phyloP scores from a whole-genome alignment of 345 rosid genomes.

The Populus davidiana region DNA sequence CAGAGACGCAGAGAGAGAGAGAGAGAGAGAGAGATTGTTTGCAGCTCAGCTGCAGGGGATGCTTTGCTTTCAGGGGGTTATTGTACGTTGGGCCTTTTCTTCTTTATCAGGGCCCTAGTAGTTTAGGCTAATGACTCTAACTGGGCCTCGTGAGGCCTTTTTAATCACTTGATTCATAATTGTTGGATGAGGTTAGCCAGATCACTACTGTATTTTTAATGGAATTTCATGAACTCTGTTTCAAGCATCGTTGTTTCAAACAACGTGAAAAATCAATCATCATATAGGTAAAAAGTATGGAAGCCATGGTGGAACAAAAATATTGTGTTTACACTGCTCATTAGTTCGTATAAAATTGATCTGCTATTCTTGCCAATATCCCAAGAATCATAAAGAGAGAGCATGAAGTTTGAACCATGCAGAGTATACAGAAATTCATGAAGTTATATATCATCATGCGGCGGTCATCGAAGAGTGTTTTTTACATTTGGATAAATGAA shows the following conservation, averaged over 20 bases:
- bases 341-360: too few species aligned
- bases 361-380: neutral
- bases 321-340: neutral
- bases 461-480: neutral
- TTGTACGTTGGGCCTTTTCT: neutral
- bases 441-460: neutral
- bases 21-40: too few species aligned
- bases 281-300: neutral
- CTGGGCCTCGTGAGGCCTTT: too few species aligned
- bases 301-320: neutral
- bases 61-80: too few species aligned
- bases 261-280: neutral
- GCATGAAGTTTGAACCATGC: neutral
- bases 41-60: too few species aligned
- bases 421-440: neutral
- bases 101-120: neutral
- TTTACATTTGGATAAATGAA: conserved; percentile 8
- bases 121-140: too few species aligned
- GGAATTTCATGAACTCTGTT: too few species aligned
- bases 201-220: too few species aligned
- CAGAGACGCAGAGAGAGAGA: too few species aligned
- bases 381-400: neutral
- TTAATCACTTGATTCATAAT: neutral
- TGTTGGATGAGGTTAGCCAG: too few species aligned
- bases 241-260: too few species aligned